Percentiles rank a stretch among this genome's conserved stretches.
These are phyloP conservation scores for Casaregolazyma suthepensis DNA, from an alignment of 1,139 yeast genomes.

Conservation along the genomic window DNA sequence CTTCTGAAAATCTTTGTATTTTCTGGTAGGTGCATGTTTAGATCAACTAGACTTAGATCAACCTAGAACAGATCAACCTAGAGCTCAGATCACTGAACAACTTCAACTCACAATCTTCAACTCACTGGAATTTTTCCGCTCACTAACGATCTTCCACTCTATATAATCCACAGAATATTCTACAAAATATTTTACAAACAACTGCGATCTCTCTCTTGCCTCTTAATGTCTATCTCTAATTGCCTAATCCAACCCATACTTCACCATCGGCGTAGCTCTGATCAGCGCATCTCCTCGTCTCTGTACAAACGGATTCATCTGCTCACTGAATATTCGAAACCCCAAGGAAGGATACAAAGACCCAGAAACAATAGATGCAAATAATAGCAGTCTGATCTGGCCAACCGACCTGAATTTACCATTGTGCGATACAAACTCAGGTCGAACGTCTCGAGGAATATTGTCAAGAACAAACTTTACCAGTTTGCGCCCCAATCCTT, in stretches of 20 bases:
- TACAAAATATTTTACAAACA: too few species aligned
- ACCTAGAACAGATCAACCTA: too few species aligned
- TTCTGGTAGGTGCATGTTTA: too few species aligned
- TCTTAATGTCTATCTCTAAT: not conserved
- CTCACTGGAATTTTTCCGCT: too few species aligned
- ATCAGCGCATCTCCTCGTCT: not conserved
- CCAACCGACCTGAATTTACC: slow-evolving; percentile 1
- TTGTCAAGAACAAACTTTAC: not conserved
- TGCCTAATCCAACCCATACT: not conserved
- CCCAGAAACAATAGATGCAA: not conserved
- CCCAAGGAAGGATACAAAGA: not conserved
- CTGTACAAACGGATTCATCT: not conserved
- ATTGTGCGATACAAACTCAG: slow-evolving; percentile 3
- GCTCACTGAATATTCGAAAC: not conserved
- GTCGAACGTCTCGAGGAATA: not conserved
- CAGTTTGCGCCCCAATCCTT: not conserved
- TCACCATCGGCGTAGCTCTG: not conserved
- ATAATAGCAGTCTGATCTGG: not conserved
- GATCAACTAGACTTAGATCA: too few species aligned
- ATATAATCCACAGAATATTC: too few species aligned
- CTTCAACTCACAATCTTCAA: too few species aligned
- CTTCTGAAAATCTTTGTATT: too few species aligned
- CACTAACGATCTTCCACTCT: too few species aligned
- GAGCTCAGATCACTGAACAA: too few species aligned
- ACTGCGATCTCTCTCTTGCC: too few species aligned